Evolutionary conservation across 2,329 filamentous ascomycete species (phyloP).

Genomic region (Amphichorda felina): DNA sequence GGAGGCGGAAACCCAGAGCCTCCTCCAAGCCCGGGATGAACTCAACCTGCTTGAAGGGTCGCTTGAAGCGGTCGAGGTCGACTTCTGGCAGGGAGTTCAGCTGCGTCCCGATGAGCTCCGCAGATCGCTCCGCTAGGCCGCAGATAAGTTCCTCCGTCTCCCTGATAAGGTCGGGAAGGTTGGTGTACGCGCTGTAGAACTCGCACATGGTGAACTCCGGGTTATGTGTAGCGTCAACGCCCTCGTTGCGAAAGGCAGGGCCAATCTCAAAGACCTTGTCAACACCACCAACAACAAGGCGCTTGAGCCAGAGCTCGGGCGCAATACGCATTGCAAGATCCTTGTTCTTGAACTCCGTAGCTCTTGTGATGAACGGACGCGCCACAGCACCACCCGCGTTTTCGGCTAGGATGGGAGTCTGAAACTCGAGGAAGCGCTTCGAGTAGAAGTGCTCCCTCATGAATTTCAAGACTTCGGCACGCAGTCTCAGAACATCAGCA

Average conservation of each 20-base stretch:
- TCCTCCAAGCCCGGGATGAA: constrained; percentile 73
- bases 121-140: constrained; percentile 41
- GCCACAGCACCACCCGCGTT: constrained; percentile 81
- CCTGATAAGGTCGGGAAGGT: constrained; percentile 60
- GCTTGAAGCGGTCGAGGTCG: constrained; percentile 32
- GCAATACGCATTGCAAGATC: constrained; percentile 75
- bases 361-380: constrained; percentile 70
- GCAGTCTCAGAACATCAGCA: constrained; percentile 58
- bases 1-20: constrained; percentile 52
- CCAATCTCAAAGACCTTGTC: constrained; percentile 90
- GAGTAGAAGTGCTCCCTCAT: constrained; percentile 64
- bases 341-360: constrained; percentile 63
- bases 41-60: constrained; percentile 57
- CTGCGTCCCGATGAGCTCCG: constrained; percentile 28
- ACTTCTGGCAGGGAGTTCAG: constrained; percentile 34
- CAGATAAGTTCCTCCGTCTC: constrained; percentile 63
- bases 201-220: constrained; percentile 97
- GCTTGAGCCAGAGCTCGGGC: constrained; percentile 90
- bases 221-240: constrained; percentile 83
- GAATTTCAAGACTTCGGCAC: constrained; percentile 61
- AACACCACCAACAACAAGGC: constrained; percentile 78
- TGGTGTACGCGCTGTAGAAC: constrained; percentile 83
- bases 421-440: constrained; percentile 71
- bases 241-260: constrained; percentile 85
- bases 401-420: constrained; percentile 76